phyloP scores from a whole-genome alignment of 371 early-diverging fungal species.

The Coemansia sp. region DNA sequence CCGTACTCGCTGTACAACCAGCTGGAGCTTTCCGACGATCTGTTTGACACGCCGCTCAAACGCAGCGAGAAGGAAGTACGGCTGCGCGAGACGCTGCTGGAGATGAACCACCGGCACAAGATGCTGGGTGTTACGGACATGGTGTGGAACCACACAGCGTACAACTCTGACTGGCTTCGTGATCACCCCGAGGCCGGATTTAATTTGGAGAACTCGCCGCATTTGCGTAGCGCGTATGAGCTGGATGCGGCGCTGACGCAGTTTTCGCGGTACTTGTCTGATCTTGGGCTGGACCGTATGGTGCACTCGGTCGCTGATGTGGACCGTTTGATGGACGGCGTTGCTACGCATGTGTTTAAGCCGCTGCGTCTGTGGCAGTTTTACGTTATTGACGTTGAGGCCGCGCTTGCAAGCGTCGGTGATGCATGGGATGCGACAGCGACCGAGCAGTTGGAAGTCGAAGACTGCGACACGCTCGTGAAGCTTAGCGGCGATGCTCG shows the following conservation, averaged over 20 bases:
- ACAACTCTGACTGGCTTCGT: constrained; percentile 83
- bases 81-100: constrained; percentile 59
- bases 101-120: constrained; percentile 64
- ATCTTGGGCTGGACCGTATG: constrained; percentile 53
- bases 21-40: constrained; percentile 76
- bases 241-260: constrained; percentile 80
- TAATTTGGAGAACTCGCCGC: constrained; percentile 91
- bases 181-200: constrained; percentile 97
- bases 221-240: constrained; percentile 89
- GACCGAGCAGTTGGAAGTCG: constrained; percentile 2
- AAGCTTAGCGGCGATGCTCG: constrained; percentile 46
- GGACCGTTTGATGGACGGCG: constrained; percentile 60
- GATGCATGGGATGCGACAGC: constrained; percentile 25
- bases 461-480: constrained; percentile 17
- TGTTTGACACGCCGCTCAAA: constrained; percentile 64
- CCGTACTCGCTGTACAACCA: constrained; percentile 96
- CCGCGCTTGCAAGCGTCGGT: constrained; percentile 53
- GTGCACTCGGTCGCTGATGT: constrained; percentile 69
- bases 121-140: constrained; percentile 87
- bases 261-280: constrained; percentile 63
- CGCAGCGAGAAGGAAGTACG: constrained; percentile 59
- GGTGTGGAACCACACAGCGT: constrained; percentile 97
- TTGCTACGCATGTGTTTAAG: constrained; percentile 63
- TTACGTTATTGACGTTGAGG: constrained; percentile 70
- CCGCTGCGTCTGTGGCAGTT: constrained; percentile 85